Conservation (phyloP, 352 stramenopile genomes). For the Phytopythium kandeliae region DNA sequence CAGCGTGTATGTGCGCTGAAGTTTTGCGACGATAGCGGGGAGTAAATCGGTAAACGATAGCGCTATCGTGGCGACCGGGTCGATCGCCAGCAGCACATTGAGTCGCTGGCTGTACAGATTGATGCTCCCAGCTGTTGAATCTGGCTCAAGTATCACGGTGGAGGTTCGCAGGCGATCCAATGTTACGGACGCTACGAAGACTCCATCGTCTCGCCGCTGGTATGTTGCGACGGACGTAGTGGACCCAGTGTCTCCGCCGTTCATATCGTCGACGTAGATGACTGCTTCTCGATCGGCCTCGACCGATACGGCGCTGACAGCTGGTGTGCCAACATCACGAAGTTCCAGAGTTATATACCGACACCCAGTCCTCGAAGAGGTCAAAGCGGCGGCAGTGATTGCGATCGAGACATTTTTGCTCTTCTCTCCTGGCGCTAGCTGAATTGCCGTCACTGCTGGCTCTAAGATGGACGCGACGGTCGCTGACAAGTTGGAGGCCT, state of each 20-base stretch:
- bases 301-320: slow-evolving; percentile 17
- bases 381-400: slow-evolving; percentile 16
- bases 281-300: slow-evolving; percentile 24
- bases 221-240: slow-evolving; percentile 17
- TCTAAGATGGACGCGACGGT: slow-evolving; percentile 8
- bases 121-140: slow-evolving; percentile 2
- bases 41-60: slow-evolving; percentile 21
- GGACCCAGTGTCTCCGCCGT: slow-evolving; percentile 16
- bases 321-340: slow-evolving; percentile 10
- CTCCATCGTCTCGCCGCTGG: slow-evolving; percentile 9
- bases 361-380: slow-evolving; percentile 25
- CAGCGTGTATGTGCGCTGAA: slow-evolving; percentile 27
- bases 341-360: slow-evolving; percentile 30
- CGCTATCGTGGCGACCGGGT: slow-evolving; percentile 16
- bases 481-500: slow-evolving; percentile 27
- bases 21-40: slow-evolving; percentile 24
- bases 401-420: slow-evolving; percentile 17
- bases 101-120: slow-evolving; percentile 25
- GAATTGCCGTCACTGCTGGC: slow-evolving; percentile 8
- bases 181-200: slow-evolving; percentile 11
- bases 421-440: slow-evolving; percentile 17
- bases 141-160: slow-evolving; percentile 22
- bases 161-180: slow-evolving; percentile 32
- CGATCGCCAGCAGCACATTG: slow-evolving; percentile 45
- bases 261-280: slow-evolving; percentile 52